These are phyloP conservation scores for Microbotryum silenes-acaulis DNA, from an alignment of 1,284 basidiomycete genomes.

Conservation along the genomic window DNA sequence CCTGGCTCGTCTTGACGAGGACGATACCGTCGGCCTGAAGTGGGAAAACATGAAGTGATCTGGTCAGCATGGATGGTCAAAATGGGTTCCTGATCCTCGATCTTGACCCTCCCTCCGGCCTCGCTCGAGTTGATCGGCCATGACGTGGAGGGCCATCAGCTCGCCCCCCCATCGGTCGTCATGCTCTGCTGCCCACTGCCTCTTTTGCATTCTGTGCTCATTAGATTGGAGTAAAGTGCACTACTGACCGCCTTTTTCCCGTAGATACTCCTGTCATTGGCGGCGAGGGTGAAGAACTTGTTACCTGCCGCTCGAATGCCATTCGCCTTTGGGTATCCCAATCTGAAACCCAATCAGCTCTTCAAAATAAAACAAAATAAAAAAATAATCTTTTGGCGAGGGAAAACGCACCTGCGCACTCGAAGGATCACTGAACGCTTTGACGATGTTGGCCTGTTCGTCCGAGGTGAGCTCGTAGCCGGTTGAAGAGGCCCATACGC, in stretches of 20 bases:
- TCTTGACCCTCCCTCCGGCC: too few species aligned
- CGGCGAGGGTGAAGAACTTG: conserved; percentile 73
- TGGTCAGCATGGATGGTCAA: background rate
- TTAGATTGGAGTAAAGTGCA: too few species aligned
- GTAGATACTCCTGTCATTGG: conserved; percentile 58
- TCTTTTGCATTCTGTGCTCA: too few species aligned
- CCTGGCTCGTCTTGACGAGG: conserved; percentile 80
- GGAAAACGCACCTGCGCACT: conserved; percentile 41
- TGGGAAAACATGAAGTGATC: background rate
- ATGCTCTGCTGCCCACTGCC: too few species aligned
- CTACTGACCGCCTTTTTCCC: conserved; percentile 69
- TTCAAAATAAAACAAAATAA: too few species aligned
- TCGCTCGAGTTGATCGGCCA: background rate
- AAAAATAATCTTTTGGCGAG: too few species aligned
- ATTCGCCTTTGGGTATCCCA: conserved; percentile 36
- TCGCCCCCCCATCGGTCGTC: too few species aligned
- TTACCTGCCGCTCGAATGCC: conserved; percentile 64
- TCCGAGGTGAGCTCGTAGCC: conserved; percentile 67
- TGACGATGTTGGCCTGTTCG: conserved; percentile 64
- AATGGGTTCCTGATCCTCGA: background rate
- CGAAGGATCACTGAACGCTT: conserved; percentile 50
- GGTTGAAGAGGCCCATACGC: conserved; percentile 72
- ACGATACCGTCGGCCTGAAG: conserved; percentile 68
- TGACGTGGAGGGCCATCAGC: too few species aligned
- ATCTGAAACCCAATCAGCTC: too few species aligned